These are phyloP conservation scores for Meira nashicola DNA, from an alignment of 1,284 basidiomycete genomes.

Conservation along the genomic window DNA sequence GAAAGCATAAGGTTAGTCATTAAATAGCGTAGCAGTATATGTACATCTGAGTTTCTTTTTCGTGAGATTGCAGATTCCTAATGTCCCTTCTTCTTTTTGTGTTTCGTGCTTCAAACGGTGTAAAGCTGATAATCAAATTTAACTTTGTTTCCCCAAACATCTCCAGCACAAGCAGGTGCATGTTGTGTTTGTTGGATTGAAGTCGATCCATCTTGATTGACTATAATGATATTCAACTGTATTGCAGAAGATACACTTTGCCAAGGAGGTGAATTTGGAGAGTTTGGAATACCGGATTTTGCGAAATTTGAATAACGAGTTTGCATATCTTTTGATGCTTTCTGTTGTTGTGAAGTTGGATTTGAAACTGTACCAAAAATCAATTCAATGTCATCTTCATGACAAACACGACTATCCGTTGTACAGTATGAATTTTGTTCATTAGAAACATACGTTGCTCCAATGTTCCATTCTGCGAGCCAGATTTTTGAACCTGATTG, in stretches of 20 bases:
- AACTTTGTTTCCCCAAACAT: constrained; percentile 24
- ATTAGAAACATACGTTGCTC: constrained; percentile 30
- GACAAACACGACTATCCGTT: constrained; percentile 22
- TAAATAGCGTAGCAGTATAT: too few relatives aligned
- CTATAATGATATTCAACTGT: constrained; percentile 17
- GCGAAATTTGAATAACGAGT: constrained; percentile 28
- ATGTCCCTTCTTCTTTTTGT: too few relatives aligned
- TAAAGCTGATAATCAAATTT: constrained; percentile 45
- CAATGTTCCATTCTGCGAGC: constrained; percentile 23
- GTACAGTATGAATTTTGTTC: constrained; percentile 28
- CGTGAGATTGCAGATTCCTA: too few relatives aligned
- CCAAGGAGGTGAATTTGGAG: constrained; percentile 18
- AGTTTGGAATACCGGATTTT: constrained; percentile 26
- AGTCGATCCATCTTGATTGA: neutral
- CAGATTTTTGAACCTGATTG: constrained; percentile 13
- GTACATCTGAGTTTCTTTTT: too few relatives aligned
- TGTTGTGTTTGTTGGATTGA: constrained; percentile 3
- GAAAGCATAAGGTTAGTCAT: too few relatives aligned
- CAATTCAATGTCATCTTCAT: constrained; percentile 43
- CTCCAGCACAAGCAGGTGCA: neutral
- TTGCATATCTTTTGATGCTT: constrained; percentile 23
- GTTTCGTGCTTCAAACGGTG: constrained; percentile 4
- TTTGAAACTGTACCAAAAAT: constrained; percentile 23
- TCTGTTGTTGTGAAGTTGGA: constrained; percentile 5
- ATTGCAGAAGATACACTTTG: neutral